phyloP scores from a whole-genome alignment of 179 eudicot species.

The Actinidia polygama region DNA sequence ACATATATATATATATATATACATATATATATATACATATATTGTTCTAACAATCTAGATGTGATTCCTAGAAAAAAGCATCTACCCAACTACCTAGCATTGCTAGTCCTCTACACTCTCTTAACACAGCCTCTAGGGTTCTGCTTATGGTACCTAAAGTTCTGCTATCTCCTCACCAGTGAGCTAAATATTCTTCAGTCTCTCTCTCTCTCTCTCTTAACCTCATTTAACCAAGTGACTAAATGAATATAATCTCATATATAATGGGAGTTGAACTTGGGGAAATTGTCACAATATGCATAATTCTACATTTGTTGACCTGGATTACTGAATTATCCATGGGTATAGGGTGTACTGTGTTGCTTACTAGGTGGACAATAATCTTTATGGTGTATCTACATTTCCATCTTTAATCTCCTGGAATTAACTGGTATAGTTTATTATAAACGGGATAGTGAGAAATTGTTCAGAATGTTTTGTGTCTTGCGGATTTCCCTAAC shows the following conservation, averaged over 20 bases:
- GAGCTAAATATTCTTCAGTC: no score
- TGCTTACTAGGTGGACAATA: background rate
- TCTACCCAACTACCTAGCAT: no score
- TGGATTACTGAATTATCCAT: background rate
- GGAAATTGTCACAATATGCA: background rate
- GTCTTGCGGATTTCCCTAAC: no score
- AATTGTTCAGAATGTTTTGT: background rate
- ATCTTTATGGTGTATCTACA: background rate
- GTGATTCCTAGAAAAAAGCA: no score
- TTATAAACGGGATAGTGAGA: background rate
- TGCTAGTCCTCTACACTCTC: no score
- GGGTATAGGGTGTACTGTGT: background rate
- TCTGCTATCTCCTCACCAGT: no score
- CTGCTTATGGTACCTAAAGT: no score
- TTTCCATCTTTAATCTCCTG: background rate
- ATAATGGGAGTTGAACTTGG: background rate
- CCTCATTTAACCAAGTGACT: background rate
- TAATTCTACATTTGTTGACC: background rate
- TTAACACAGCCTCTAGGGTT: no score
- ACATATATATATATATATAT: constrained; percentile 4
- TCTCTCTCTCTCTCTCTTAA: no score
- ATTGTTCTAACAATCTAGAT: no score
- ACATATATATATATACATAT: background rate
- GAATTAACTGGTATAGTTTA: background rate
- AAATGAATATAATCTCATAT: background rate